Conservation (phyloP, 352 stramenopile genomes). For the Pythium sukuiense region DNA sequence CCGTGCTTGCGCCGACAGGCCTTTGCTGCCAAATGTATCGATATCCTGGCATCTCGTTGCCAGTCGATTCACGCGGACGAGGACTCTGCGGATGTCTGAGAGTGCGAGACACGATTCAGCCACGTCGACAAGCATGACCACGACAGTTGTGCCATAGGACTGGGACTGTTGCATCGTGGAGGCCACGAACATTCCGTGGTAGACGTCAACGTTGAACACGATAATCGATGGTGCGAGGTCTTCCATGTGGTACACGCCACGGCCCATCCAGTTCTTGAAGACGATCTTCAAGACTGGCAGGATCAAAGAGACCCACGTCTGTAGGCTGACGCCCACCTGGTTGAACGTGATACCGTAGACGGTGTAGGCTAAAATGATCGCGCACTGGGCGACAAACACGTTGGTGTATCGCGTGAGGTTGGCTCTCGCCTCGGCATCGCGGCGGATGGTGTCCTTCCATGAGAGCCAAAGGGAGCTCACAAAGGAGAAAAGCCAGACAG, state of each 20-base stretch:
- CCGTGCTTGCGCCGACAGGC: not conserved
- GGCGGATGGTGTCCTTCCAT: not conserved
- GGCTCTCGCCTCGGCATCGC: not conserved
- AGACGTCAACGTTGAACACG: constrained; percentile 8
- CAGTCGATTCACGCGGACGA: not conserved
- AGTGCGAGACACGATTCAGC: not conserved
- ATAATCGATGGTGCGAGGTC: constrained; percentile 7
- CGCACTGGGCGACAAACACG: not conserved
- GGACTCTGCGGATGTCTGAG: not conserved
- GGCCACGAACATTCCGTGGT: constrained; percentile 8
- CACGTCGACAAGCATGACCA: constrained; percentile 11
- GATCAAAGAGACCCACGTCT: not conserved
- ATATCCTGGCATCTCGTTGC: not conserved
- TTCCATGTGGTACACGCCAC: constrained; percentile 8
- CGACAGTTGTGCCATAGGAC: not conserved
- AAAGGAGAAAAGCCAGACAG: not conserved
- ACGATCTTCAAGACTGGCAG: constrained; percentile 11
- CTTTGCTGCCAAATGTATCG: not conserved
- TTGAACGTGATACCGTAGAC: constrained; percentile 1
- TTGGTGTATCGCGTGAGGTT: not conserved
- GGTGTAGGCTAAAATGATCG: not conserved
- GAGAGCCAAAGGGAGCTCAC: not conserved
- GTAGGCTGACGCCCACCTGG: not conserved
- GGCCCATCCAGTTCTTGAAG: constrained; percentile 6
- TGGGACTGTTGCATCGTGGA: constrained; percentile 9